These are phyloP conservation scores for Fusarium sp. DNA, from an alignment of 2,329 filamentous ascomycete species.

Conservation along the genomic window DNA sequence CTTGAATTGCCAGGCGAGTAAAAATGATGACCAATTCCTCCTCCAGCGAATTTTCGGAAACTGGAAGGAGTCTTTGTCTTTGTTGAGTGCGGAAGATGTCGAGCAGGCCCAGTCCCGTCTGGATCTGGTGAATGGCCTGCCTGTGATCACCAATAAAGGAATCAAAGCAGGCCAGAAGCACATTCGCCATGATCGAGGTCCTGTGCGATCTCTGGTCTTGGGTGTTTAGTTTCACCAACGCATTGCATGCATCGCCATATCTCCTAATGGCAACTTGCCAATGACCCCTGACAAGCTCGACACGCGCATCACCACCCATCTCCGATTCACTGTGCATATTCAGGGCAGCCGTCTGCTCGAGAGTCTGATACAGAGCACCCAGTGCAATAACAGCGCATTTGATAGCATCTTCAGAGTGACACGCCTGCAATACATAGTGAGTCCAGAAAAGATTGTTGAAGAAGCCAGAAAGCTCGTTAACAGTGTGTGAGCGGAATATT, in stretches of 20 bases:
- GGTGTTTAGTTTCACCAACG: constrained; percentile 56
- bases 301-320: constrained; percentile 18
- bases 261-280: constrained; percentile 69
- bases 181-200: constrained; percentile 69
- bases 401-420: constrained; percentile 68
- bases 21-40: constrained; percentile 71
- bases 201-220: constrained; percentile 58
- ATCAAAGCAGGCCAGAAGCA: constrained; percentile 74
- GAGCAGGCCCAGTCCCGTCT: constrained; percentile 64
- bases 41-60: constrained; percentile 59
- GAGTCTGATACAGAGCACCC: constrained; percentile 72
- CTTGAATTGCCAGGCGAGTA: constrained; percentile 69
- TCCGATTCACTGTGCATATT: constrained; percentile 46
- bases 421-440: constrained; percentile 68
- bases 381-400: constrained; percentile 73
- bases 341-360: constrained; percentile 66
- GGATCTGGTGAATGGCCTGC: constrained; percentile 69
- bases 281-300: constrained; percentile 55
- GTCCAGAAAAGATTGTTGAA: constrained; percentile 75
- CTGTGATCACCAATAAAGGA: constrained; percentile 72
- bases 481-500: constrained; percentile 68
- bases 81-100: constrained; percentile 61
- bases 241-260: constrained; percentile 65
- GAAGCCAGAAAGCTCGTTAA: constrained; percentile 71
- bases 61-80: constrained; percentile 39